Evolutionary conservation across 306 rosid genomes (phyloP).

Genomic region (Crataegus laevigata): DNA sequence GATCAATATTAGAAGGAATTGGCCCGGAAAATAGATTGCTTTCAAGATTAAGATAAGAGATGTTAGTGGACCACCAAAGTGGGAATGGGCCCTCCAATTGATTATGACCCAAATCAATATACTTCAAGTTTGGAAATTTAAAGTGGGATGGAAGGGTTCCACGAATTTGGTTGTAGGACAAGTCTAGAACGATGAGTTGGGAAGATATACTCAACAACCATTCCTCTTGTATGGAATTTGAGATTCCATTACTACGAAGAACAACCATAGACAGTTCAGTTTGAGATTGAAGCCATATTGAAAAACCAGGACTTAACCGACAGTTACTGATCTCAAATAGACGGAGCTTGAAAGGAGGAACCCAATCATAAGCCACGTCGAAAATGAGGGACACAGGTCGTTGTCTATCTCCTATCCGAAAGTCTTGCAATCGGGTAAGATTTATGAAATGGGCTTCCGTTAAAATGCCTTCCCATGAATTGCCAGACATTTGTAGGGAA

Average conservation of each 20-base stretch:
- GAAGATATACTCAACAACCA: background rate
- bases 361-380: background rate
- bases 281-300: background rate
- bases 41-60: background rate
- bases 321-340: accelerated
- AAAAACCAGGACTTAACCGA: background rate
- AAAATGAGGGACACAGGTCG: background rate
- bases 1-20: background rate
- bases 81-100: background rate
- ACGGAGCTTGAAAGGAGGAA: background rate
- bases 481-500: background rate
- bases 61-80: too few species aligned
- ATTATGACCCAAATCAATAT: background rate
- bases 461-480: conserved; percentile 1
- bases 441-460: conserved; percentile 26
- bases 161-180: background rate
- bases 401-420: too few species aligned
- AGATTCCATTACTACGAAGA: background rate
- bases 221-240: background rate
- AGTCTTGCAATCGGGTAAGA: background rate
- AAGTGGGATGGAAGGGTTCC: background rate
- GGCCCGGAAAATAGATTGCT: background rate
- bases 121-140: background rate
- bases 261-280: accelerated
- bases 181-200: accelerated